A percentile compares a stretch with the other conserved stretches of the same genome.
Conservation (phyloP, 352 stramenopile species). For the Globisporangium abappressorium region DNA sequence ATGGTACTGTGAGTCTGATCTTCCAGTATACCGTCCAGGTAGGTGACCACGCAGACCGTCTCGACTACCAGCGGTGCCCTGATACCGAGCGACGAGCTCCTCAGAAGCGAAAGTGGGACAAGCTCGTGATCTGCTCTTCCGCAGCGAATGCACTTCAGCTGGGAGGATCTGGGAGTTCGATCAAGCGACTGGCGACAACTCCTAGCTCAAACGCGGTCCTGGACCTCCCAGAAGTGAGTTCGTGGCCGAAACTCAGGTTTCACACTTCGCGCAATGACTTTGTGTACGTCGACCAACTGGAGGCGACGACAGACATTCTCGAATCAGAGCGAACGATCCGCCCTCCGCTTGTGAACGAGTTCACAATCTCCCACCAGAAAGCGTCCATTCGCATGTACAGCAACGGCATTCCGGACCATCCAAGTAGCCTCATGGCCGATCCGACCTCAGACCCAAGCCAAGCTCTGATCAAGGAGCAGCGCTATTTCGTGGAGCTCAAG, state of each 20-base stretch:
- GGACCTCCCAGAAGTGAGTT: slow-evolving; percentile 58
- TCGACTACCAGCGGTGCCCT: slow-evolving; percentile 59
- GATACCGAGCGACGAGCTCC: slow-evolving; percentile 25
- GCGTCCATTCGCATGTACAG: slow-evolving; percentile 50
- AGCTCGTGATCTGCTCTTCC: slow-evolving; percentile 46
- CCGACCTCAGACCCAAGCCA: not conserved
- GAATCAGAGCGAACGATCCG: slow-evolving; percentile 6
- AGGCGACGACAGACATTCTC: slow-evolving; percentile 26
- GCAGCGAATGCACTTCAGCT: slow-evolving; percentile 49
- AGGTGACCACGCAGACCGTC: slow-evolving; percentile 51
- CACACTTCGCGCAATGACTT: slow-evolving; percentile 27
- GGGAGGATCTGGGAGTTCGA: slow-evolving; percentile 26
- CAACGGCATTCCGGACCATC: slow-evolving; percentile 58
- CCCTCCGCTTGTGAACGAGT: slow-evolving; percentile 28
- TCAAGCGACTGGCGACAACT: slow-evolving; percentile 39
- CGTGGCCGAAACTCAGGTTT: slow-evolving; percentile 58
- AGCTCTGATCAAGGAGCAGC: slow-evolving; percentile 23
- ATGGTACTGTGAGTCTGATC: slow-evolving; percentile 27
- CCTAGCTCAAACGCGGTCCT: slow-evolving; percentile 49
- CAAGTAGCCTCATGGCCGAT: slow-evolving; percentile 13
- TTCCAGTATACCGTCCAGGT: slow-evolving; percentile 56
- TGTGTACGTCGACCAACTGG: slow-evolving; percentile 54
- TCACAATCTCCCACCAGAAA: slow-evolving; percentile 41
- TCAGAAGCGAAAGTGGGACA: slow-evolving; percentile 34
- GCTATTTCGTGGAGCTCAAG: slow-evolving; percentile 60